Evolutionary conservation across 2,329 filamentous ascomycete species (phyloP), one percentile per base, ranked within the genome.

Genomic region (Pseudocercospora vitis): DNA sequence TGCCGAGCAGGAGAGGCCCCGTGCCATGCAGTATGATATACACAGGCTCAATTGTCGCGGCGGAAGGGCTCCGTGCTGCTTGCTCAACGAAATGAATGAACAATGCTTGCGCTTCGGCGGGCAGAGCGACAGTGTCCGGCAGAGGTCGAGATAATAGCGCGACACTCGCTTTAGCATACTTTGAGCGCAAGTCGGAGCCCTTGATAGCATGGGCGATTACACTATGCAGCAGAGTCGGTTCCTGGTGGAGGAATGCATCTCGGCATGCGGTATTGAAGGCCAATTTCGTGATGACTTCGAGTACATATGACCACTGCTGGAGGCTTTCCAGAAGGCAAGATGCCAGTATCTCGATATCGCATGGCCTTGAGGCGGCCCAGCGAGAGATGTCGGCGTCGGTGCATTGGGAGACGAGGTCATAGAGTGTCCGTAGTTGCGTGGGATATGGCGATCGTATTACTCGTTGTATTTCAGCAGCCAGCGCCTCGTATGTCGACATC

Each of bases 351-450:
- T 69, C 67, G 40, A 81, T 65, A 46, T 78, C 75, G 62, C 81
- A 83, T 23, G 73, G 72, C 53, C 80, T 76, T 14, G 68, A 71
- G 28, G 72, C 64, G 2, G 77, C 73, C 76, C 79, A 82, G 19
- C 66, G 65, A 6, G 66, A 66, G 11, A 83, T 69, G 4, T 69
- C 68, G 11, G 62, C 53, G 12, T 63, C 55, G 16, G 73, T 63
- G 32, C 68, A 68, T 33, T 54, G 54, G 4, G 47, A 24, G 19
- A 53, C 21, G 21, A 56, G 44, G 37, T 52, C 40, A 24, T 50
- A 48, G 16, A 61, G 53, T 11, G 51, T 61, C n/a, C 53, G 37
- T 21, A 63, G 56, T 33, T 59, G 57, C 37, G 62, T 56, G 26
- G 69, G 69, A 48, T 71, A 71, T 3, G 65, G 65, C 50, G 61